These are phyloP conservation scores for Fusarium odoratissimum DNA, from an alignment of 2,329 filamentous ascomycete genomes.

Conservation along the genomic window DNA sequence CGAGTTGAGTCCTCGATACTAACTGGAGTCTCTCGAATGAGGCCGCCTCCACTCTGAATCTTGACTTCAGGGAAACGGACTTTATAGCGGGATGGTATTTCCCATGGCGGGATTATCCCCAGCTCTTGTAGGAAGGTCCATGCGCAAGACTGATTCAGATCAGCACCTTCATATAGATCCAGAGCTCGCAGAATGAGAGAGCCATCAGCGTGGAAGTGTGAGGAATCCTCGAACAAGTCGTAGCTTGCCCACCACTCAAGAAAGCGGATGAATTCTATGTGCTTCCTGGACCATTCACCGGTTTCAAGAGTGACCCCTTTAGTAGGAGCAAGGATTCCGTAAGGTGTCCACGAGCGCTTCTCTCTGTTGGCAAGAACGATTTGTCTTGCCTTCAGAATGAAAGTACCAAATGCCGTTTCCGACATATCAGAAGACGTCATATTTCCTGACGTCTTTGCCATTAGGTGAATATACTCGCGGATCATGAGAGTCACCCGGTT, in stretches of 20 bases:
- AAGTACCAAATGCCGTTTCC: conserved; percentile 52
- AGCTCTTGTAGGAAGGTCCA: conserved; percentile 82
- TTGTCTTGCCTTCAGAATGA: conserved; percentile 61
- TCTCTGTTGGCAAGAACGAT: conserved; percentile 65
- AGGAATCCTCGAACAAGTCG: conserved; percentile 62
- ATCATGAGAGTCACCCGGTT: conserved; percentile 49
- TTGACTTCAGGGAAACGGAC: conserved; percentile 63
- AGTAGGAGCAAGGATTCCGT: conserved; percentile 57
- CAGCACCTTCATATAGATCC: conserved; percentile 66
- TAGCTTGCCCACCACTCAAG: conserved; percentile 75
- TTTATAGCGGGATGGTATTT: conserved; percentile 73
- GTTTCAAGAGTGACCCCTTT: conserved; percentile 32
- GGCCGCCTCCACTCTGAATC: conserved; percentile 56
- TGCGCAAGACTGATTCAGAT: conserved; percentile 56
- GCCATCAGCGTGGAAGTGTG: conserved; percentile 70
- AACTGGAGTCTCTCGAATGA: conserved; percentile 51
- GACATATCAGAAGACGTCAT: conserved; percentile 31
- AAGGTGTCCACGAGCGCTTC: conserved; percentile 60
- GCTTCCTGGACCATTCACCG: conserved; percentile 47
- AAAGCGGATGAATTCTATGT: conserved; percentile 70
- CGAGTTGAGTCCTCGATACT: conserved; percentile 50
- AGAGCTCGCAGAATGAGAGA: conserved; percentile 72
- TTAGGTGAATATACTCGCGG: conserved; percentile 47
- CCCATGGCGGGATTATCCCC: conserved; percentile 76
- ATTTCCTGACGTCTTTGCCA: conserved; percentile 29